A percentile compares a stretch with the other conserved stretches of the same genome.
Evolutionary conservation across 495 filamentous ascomycete species (phyloP).

Genomic region (Xylaria venustula): DNA sequence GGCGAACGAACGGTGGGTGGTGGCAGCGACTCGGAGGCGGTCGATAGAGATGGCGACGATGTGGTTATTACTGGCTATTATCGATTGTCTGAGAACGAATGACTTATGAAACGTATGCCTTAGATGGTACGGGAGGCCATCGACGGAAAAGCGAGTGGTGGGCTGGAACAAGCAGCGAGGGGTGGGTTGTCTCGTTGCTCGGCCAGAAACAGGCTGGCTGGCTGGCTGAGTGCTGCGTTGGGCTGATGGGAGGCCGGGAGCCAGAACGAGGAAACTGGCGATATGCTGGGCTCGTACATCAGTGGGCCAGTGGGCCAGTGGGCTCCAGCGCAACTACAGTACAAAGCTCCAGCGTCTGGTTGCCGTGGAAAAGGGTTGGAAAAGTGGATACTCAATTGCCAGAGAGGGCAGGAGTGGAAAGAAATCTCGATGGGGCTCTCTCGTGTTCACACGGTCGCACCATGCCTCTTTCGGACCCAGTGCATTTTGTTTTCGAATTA

Average conservation of each 20-base stretch:
- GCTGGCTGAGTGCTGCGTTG: not conserved
- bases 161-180: conserved; percentile 1
- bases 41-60: not conserved
- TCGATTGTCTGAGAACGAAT: conserved; percentile 10
- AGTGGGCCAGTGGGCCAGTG: no score
- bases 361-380: conserved; percentile 1
- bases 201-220: conserved; percentile 12
- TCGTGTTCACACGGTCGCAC: not conserved
- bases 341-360: not conserved
- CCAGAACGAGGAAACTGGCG: not conserved
- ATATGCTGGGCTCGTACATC: not conserved
- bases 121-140: not conserved
- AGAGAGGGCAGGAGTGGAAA: no score
- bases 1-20: conserved; percentile 3
- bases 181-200: conserved; percentile 14
- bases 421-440: not conserved
- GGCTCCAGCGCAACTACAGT: no score
- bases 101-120: conserved; percentile 6
- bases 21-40: not conserved
- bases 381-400: not conserved
- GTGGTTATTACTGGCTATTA: not conserved
- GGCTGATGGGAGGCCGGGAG: not conserved
- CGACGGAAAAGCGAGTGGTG: not conserved
- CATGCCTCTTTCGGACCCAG: conserved; percentile 1
- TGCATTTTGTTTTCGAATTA: not conserved